These are phyloP conservation scores for Meira miltonrushii DNA, from an alignment of 1,284 basidiomycete genomes.

Conservation along the genomic window DNA sequence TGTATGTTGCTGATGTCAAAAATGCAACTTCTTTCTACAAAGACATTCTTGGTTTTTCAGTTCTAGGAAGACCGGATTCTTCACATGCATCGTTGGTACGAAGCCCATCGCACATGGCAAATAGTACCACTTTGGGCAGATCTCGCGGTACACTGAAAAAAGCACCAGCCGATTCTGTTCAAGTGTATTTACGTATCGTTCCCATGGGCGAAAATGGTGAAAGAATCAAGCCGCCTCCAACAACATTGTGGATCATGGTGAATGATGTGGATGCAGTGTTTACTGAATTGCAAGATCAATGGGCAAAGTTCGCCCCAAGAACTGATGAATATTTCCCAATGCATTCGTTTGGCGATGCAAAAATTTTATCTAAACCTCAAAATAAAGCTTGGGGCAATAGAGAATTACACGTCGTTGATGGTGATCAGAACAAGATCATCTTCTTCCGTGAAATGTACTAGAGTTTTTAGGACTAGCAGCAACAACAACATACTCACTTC, in stretches of 20 bases:
- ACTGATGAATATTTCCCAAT: slow-evolving; percentile 11
- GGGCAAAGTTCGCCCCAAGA: slow-evolving; percentile 10
- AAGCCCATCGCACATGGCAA: background rate
- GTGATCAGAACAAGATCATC: slow-evolving; percentile 10
- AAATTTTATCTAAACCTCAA: slow-evolving; percentile 13
- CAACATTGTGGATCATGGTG: background rate
- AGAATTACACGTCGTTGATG: slow-evolving; percentile 10
- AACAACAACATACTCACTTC: background rate
- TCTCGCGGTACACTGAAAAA: background rate
- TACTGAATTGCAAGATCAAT: slow-evolving; percentile 5
- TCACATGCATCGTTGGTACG: slow-evolving; percentile 4
- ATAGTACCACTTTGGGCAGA: background rate
- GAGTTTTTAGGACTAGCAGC: no score
- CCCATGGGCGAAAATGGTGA: slow-evolving; percentile 10
- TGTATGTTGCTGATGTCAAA: slow-evolving; percentile 6
- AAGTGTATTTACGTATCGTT: slow-evolving; percentile 6
- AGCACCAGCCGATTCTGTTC: slow-evolving; percentile 1
- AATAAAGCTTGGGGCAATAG: slow-evolving; percentile 12
- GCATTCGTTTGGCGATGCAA: slow-evolving; percentile 12
- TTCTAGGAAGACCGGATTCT: slow-evolving; percentile 10
- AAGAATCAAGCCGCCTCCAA: background rate
- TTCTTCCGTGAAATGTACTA: slow-evolving; percentile 4
- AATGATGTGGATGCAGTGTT: slow-evolving; percentile 8
- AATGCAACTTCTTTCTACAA: slow-evolving; percentile 10
- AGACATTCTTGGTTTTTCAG: slow-evolving; percentile 13